Percentiles rank a stretch among this genome's conserved stretches.
phyloP scores from a whole-genome alignment of 305 asterid species.

The Fraxinus nigra region DNA sequence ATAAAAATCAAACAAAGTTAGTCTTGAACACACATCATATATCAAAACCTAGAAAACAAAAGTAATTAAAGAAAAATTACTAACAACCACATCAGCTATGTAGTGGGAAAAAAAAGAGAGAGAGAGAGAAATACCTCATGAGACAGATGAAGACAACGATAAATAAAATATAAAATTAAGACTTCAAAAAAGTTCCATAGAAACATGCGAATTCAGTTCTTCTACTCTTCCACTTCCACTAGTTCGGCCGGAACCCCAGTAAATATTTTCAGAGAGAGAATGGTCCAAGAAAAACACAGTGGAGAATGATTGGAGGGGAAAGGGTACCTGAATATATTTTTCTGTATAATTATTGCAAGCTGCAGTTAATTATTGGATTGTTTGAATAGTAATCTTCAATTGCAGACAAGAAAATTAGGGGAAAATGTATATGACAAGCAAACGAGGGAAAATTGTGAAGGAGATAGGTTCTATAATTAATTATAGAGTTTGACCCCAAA shows the following conservation, averaged over 20 bases:
- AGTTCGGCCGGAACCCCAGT: conserved; percentile 65
- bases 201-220: conserved; percentile 72
- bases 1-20: conserved; percentile 9
- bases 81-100: conserved; percentile 30
- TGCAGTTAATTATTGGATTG: neutral
- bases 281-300: conserved; percentile 41
- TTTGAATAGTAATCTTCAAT: neutral
- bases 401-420: neutral
- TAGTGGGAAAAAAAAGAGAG: neutral
- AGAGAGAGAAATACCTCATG: conserved; percentile 40
- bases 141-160: conserved; percentile 28
- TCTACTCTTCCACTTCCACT: conserved; percentile 83
- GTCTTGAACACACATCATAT: conserved; percentile 24
- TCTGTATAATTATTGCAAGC: neutral
- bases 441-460: neutral
- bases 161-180: conserved; percentile 6
- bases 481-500: neutral
- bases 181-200: conserved; percentile 49
- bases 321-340: neutral
- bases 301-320: conserved; percentile 73
- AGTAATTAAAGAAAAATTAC: conserved; percentile 8
- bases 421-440: neutral
- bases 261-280: conserved; percentile 6
- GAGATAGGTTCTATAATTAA: neutral
- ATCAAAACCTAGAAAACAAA: conserved; percentile 14